These are phyloP conservation scores for Leccinum fuscescens DNA, from an alignment of 1,284 basidiomycete genomes.

Conservation along the genomic window DNA sequence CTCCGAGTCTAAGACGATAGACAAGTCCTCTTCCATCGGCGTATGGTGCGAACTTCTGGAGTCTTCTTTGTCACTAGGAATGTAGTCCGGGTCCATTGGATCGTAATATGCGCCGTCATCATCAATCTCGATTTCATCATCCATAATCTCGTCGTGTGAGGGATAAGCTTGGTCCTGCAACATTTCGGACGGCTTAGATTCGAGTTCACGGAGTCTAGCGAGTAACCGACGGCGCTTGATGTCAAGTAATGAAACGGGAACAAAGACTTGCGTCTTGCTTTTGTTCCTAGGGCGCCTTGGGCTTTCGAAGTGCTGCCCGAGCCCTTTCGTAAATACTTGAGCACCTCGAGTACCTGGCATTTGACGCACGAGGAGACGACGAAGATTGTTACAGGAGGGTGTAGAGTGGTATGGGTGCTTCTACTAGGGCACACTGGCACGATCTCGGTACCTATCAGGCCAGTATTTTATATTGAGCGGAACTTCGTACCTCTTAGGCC, in stretches of 20 bases:
- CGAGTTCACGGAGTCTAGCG: background rate
- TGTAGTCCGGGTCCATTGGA: background rate
- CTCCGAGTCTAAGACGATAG: background rate
- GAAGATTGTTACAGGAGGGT: no score
- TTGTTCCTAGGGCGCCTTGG: conserved; percentile 1
- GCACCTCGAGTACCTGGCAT: background rate
- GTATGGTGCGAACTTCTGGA: no score
- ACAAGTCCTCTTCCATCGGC: background rate
- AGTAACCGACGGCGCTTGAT: background rate
- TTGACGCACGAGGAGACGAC: no score
- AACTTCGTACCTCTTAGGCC: no score
- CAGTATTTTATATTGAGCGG: no score
- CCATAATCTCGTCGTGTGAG: background rate
- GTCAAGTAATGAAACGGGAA: background rate
- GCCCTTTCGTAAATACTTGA: background rate
- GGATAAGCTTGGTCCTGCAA: no score
- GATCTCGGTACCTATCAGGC: no score
- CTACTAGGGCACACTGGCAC: no score
- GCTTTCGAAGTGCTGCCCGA: conserved; percentile 2
- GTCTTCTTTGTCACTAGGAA: background rate
- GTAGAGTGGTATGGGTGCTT: no score
- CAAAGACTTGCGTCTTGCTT: background rate
- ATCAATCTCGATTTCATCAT: background rate
- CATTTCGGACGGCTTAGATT: background rate
- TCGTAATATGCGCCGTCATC: background rate